phyloP scores from a whole-genome alignment of 2,329 filamentous ascomycete genomes.

The Penicillium sp. region DNA sequence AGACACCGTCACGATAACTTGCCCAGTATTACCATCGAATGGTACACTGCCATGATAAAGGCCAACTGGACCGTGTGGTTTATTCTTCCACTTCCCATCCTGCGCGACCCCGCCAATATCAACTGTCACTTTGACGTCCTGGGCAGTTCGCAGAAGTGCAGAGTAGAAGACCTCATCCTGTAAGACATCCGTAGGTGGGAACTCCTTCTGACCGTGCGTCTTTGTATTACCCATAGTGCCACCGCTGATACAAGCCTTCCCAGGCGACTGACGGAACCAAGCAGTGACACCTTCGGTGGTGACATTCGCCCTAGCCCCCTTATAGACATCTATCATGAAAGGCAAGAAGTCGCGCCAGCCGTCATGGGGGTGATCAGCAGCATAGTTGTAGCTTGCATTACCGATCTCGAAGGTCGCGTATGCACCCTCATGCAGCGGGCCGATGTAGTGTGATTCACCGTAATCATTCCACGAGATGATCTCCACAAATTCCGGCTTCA shows the following conservation, averaged over 20 bases:
- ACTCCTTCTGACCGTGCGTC: not conserved
- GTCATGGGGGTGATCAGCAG: slow-evolving; percentile 3
- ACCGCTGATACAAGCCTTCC: slow-evolving; percentile 1
- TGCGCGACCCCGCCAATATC: not conserved
- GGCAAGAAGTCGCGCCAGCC: slow-evolving; percentile 7
- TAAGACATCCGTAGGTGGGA: not conserved
- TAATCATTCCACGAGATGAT: slow-evolving; percentile 44
- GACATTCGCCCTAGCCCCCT: not conserved
- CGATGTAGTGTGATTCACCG: slow-evolving; percentile 49
- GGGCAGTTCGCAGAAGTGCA: not conserved
- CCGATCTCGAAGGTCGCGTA: slow-evolving; percentile 9
- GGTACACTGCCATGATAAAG: slow-evolving; percentile 8
- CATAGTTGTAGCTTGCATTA: slow-evolving; percentile 8
- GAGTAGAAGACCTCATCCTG: slow-evolving; percentile 6
- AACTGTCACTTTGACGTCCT: not conserved
- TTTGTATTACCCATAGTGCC: slow-evolving; percentile 6
- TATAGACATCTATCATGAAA: slow-evolving; percentile 2
- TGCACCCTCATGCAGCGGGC: slow-evolving; percentile 5
- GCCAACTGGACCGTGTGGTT: not conserved
- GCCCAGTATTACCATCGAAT: slow-evolving; percentile 2
- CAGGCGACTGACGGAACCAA: slow-evolving; percentile 3
- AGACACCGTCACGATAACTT: slow-evolving; percentile 3
- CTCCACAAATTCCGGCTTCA: slow-evolving; percentile 4
- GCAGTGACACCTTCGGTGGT: slow-evolving; percentile 1
- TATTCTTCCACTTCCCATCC: slow-evolving; percentile 1